These are phyloP conservation scores for Tetradesmus obliquus DNA, from an alignment of 139 green algal genomes.

Conservation along the genomic window DNA sequence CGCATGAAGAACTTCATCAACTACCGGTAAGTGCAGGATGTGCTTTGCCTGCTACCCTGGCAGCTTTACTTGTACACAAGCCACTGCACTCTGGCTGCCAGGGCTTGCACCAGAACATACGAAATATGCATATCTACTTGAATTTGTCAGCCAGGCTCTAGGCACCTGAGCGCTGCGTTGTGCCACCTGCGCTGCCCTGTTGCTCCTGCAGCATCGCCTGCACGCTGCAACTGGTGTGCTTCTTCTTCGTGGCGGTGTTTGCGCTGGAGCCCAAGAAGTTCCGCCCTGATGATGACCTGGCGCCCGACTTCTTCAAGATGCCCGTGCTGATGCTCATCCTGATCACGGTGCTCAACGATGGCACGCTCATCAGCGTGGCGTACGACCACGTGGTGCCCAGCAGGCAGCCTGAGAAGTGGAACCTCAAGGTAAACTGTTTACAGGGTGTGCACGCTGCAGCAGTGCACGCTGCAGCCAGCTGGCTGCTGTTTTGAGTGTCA, in stretches of 20 bases:
- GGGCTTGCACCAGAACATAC: no score
- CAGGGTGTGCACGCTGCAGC: no score
- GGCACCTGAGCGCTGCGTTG: background rate
- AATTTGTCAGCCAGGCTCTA: background rate
- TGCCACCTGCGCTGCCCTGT: background rate
- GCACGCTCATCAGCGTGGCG: slow-evolving; percentile 88
- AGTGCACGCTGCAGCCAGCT: background rate
- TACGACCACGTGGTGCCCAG: slow-evolving; percentile 87
- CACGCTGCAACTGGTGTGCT: slow-evolving; percentile 86
- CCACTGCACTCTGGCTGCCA: no score
- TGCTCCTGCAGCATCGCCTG: slow-evolving; percentile 56
- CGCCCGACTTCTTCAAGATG: slow-evolving; percentile 81
- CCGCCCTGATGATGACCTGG: slow-evolving; percentile 1
- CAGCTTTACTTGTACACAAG: no score
- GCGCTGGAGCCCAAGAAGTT: slow-evolving; percentile 73
- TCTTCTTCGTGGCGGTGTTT: slow-evolving; percentile 92
- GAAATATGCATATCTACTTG: background rate
- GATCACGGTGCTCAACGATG: slow-evolving; percentile 94
- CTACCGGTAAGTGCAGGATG: slow-evolving; percentile 63
- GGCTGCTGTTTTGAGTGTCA: background rate
- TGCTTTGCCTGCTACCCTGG: no score
- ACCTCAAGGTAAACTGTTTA: slow-evolving; percentile 49
- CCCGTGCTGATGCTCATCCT: slow-evolving; percentile 90
- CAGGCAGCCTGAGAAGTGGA: slow-evolving; percentile 84
- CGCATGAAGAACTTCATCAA: slow-evolving; percentile 91